Evolutionary conservation across 2,329 filamentous ascomycete genomes (phyloP).

Genomic region (Diplodia corticola): DNA sequence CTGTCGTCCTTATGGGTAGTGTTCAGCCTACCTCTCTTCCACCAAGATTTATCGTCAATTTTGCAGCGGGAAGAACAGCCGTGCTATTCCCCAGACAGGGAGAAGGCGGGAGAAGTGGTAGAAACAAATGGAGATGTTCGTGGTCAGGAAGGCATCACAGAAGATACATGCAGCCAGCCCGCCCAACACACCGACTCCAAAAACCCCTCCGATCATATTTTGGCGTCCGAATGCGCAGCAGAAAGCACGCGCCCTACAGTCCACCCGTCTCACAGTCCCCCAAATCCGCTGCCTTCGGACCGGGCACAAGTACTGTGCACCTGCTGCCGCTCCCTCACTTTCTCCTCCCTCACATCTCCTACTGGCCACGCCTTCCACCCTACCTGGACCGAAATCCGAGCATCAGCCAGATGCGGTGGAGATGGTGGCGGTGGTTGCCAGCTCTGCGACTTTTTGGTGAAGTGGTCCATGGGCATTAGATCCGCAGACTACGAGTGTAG

Average conservation of each 20-base stretch:
- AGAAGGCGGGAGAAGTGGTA: neutral
- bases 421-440: neutral
- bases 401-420: neutral
- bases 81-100: neutral
- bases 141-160: neutral
- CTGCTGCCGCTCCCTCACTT: neutral
- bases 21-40: neutral
- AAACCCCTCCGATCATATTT: too few species aligned
- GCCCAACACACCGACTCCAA: too few species aligned
- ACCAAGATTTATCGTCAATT: neutral
- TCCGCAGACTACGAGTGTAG: neutral
- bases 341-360: neutral
- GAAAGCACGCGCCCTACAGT: too few species aligned
- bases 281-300: neutral
- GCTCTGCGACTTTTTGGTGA: neutral
- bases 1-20: neutral
- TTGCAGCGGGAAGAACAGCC: neutral
- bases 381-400: neutral
- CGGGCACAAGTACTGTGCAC: neutral
- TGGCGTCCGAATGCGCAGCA: neutral
- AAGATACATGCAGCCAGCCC: too few species aligned
- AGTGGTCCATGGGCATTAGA: neutral
- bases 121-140: neutral
- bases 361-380: neutral
- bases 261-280: neutral